Evolutionary conservation across 306 rosid genomes (phyloP).

Genomic region (Ceratonia siliqua): DNA sequence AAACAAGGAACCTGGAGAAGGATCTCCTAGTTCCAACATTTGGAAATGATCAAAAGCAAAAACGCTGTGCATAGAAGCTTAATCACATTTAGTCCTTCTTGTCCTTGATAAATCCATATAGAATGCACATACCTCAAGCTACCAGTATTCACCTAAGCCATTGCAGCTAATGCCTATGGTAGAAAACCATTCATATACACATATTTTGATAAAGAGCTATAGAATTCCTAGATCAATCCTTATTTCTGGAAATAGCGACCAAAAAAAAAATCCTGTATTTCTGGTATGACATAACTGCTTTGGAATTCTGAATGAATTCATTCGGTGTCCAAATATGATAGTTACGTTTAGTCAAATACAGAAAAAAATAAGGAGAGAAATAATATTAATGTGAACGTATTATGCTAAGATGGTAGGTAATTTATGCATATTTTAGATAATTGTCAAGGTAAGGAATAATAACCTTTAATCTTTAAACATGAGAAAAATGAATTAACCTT

Average conservation of each 20-base stretch:
- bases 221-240: neutral
- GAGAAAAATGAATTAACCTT: slow-evolving; percentile 55
- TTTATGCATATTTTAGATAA: neutral
- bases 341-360: neutral
- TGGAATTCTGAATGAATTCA: neutral
- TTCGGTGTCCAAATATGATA: neutral
- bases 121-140: neutral
- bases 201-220: neutral
- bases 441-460: slow-evolving; percentile 1
- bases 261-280: neutral
- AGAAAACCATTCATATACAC: slow-evolving; percentile 18
- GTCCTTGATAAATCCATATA: neutral
- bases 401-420: neutral
- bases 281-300: neutral
- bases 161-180: slow-evolving; percentile 6
- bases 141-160: neutral
- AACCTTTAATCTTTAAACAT: neutral
- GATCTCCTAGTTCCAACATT: too few species aligned
- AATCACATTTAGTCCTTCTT: too few species aligned
- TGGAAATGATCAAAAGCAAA: too few species aligned
- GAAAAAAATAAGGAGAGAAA: neutral
- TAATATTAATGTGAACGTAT: neutral
- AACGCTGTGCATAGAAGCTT: too few species aligned
- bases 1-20: neutral
- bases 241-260: neutral